Conservation (phyloP, 2,329 filamentous ascomycete species). For the Cryphonectria parasitica region DNA sequence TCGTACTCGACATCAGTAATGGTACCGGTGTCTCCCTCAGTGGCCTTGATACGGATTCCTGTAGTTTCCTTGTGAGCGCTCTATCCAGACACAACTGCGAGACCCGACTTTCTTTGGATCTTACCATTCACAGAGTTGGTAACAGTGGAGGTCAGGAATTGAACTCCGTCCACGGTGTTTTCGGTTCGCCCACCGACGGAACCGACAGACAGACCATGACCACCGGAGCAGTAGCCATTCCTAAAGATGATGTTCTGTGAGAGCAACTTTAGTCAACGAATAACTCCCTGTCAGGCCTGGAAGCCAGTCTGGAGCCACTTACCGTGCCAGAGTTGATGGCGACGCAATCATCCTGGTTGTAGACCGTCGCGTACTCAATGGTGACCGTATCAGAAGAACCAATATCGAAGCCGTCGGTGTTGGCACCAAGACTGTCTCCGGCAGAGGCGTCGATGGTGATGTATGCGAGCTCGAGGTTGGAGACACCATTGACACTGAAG, state of each 20-base stretch:
- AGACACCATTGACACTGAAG: conserved; percentile 45
- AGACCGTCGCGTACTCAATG: conserved; percentile 56
- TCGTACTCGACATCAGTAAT: conserved; percentile 42
- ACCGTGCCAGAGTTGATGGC: conserved; percentile 57
- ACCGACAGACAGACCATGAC: conserved; percentile 49
- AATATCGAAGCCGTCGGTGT: conserved; percentile 65
- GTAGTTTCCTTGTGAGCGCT: not conserved
- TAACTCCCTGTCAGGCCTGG: not conserved
- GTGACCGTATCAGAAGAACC: conserved; percentile 52
- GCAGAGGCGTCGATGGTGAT: conserved; percentile 46
- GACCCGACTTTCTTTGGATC: not conserved
- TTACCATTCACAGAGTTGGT: conserved; percentile 55
- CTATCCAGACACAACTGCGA: not conserved
- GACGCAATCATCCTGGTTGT: conserved; percentile 66
- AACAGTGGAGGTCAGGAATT: conserved; percentile 52
- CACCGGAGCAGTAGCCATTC: conserved; percentile 49
- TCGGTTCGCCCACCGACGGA: conserved; percentile 51
- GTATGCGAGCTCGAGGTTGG: conserved; percentile 40
- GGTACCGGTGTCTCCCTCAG: conserved; percentile 49
- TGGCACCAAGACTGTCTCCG: conserved; percentile 43
- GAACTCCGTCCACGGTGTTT: conserved; percentile 56
- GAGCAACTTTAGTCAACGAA: not conserved
- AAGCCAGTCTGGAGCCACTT: not conserved
- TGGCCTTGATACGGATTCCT: conserved; percentile 52
- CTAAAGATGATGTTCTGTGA: conserved; percentile 49